These are phyloP conservation scores for Penicillium sp. DNA, from an alignment of 2,329 filamentous ascomycete species.

Conservation along the genomic window DNA sequence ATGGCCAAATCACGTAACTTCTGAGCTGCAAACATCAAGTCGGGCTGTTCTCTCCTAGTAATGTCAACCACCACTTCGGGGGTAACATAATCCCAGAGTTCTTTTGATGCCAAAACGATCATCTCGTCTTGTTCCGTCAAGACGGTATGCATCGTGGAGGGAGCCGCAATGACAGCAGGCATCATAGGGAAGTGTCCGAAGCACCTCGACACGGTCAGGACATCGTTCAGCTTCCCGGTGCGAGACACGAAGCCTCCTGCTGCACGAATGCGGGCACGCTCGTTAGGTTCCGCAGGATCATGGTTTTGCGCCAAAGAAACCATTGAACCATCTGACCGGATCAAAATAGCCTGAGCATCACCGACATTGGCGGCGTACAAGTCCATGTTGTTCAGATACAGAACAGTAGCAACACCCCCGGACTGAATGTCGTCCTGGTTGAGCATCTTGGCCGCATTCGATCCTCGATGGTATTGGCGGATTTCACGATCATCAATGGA, in stretches of 20 bases:
- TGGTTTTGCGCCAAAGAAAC: slow-evolving; percentile 82
- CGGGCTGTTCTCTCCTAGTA: slow-evolving; percentile 71
- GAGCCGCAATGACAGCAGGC: slow-evolving; percentile 84
- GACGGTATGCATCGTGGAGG: slow-evolving; percentile 67
- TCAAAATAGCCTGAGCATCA: slow-evolving; percentile 88
- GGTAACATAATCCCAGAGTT: slow-evolving; percentile 90
- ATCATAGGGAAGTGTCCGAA: slow-evolving; percentile 92
- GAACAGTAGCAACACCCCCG: slow-evolving; percentile 81
- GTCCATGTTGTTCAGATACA: slow-evolving; percentile 82
- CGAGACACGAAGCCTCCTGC: slow-evolving; percentile 93
- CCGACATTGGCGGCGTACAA: slow-evolving; percentile 92
- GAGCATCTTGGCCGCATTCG: slow-evolving; percentile 64
- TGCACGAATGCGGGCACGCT: slow-evolving; percentile 82
- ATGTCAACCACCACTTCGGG: slow-evolving; percentile 88
- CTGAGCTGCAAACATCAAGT: slow-evolving; percentile 90
- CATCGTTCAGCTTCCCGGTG: slow-evolving; percentile 85
- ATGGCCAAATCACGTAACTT: slow-evolving; percentile 92
- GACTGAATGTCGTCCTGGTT: slow-evolving; percentile 82
- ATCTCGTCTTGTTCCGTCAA: slow-evolving; percentile 87
- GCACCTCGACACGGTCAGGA: slow-evolving; percentile 80
- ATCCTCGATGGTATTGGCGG: slow-evolving; percentile 56
- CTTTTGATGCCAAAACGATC: slow-evolving; percentile 78
- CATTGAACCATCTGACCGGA: slow-evolving; percentile 76
- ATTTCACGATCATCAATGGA: slow-evolving; percentile 64
- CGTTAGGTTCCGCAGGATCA: slow-evolving; percentile 75